Evolutionary conservation across 2,329 filamentous ascomycete species (phyloP), one percentile per base, ranked within the genome.

Genomic region (Hymenotorrendiella dingleyae): DNA sequence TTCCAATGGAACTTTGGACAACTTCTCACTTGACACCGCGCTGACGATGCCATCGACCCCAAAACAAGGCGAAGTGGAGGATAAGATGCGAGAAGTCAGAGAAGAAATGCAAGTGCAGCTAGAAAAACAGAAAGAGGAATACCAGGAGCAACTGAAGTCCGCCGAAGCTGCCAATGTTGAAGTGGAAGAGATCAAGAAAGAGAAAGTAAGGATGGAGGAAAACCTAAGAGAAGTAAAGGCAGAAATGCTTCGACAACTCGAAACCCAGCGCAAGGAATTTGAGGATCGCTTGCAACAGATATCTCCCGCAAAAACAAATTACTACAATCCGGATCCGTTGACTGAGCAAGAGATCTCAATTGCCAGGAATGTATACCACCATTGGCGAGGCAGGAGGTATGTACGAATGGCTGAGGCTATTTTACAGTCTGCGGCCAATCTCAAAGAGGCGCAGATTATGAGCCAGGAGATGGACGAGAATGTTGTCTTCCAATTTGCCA

Each of bases 381-480:
- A 84, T 54, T 98, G 93, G 93, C 80, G 81, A 48, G 76, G 84
- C 53, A 81, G 87, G 22, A 86, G 87, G 57, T 96, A 91, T 56
- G 88, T 98, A 45, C 82, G 84, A 42, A 95, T 98, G 86, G 90
- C 91, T 3, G 93, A 97, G 63, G 80, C 83, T 2, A 82, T 97
- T 21, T 70, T 98, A 34, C 89, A 94, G 59, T 84, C 94, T 61
- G 91, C 91, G 3, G 81, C 86, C 6, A 78, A 82, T 21, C 66
- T 98, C 45, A 98, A 98, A 62, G 93, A 98, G 65, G 93, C 93
- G 1, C 93, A 98, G 60, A 83, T 98, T 47, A 93, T 98, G 87
- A 94, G 90, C 67, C 91, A 95, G 55, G 87, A 94, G 57, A 85
- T 98, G 69, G 86, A 93, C 54, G 93, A 96, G 62, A 81, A 81